A percentile compares a stretch with the other conserved stretches of the same genome.
These are phyloP conservation scores for Termitomyces bulborhizus DNA, from an alignment of 768 basidiomycete genomes.

Conservation along the genomic window DNA sequence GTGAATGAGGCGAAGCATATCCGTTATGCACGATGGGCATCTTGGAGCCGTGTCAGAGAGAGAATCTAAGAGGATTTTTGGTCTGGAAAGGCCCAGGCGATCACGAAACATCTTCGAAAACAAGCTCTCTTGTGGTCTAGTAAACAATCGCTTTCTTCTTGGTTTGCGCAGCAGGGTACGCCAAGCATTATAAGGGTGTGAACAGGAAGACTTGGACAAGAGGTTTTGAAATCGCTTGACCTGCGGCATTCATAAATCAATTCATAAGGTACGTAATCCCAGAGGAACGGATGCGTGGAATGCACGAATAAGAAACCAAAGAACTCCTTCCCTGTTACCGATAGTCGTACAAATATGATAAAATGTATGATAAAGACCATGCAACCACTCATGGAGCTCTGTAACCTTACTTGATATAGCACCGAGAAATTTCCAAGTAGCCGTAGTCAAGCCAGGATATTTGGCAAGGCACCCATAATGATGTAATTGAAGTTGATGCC, in stretches of 20 bases:
- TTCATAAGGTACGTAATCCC: neutral
- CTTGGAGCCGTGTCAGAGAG: slow-evolving; percentile 49
- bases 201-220: neutral
- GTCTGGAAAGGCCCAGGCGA: slow-evolving; percentile 41
- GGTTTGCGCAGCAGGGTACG: neutral
- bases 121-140: neutral
- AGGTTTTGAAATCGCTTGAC: neutral
- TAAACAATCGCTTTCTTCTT: neutral
- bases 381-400: neutral
- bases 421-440: too few species aligned
- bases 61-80: too few species aligned
- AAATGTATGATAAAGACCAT: neutral
- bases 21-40: slow-evolving; percentile 37
- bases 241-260: neutral
- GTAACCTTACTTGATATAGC: neutral
- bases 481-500: neutral
- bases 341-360: neutral
- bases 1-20: neutral
- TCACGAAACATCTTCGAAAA: slow-evolving; percentile 30
- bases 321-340: neutral
- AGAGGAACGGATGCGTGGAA: neutral
- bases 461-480: neutral
- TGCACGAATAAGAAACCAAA: neutral
- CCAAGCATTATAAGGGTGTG: neutral
- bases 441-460: neutral